phyloP scores from a whole-genome alignment of 352 stramenopile species.

The Phytopythium aichiense region DNA sequence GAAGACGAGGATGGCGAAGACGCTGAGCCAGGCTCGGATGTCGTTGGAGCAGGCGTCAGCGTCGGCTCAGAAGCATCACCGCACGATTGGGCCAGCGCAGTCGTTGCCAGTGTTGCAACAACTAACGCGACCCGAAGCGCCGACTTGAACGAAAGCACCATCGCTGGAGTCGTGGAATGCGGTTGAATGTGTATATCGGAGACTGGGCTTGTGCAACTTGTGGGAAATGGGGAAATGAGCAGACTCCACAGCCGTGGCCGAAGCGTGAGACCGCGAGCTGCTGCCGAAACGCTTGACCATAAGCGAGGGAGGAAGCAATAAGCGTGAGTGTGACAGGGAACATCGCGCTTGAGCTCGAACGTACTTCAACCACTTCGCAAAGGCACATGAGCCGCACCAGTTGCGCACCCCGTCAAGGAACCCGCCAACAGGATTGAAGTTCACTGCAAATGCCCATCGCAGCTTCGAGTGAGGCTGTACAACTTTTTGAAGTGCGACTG shows the following conservation, averaged over 20 bases:
- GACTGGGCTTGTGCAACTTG: neutral
- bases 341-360: no score
- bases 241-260: neutral
- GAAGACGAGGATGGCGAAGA: neutral
- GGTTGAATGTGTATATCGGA: neutral
- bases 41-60: neutral
- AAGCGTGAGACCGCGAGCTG: neutral
- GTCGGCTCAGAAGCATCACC: neutral
- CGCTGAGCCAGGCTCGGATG: neutral
- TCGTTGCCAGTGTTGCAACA: neutral
- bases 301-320: no score
- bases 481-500: no score
- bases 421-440: no score
- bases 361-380: neutral
- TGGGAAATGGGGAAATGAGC: neutral
- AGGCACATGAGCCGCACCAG: neutral
- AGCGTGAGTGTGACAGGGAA: no score
- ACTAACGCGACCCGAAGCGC: neutral
- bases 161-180: neutral
- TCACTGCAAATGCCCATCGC: no score
- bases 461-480: no score
- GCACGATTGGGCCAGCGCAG: neutral
- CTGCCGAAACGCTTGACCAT: no score
- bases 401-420: no score
- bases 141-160: neutral